Conservation (phyloP, 352 stramenopile species). For the Phytopythium cucurbitacearum region DNA sequence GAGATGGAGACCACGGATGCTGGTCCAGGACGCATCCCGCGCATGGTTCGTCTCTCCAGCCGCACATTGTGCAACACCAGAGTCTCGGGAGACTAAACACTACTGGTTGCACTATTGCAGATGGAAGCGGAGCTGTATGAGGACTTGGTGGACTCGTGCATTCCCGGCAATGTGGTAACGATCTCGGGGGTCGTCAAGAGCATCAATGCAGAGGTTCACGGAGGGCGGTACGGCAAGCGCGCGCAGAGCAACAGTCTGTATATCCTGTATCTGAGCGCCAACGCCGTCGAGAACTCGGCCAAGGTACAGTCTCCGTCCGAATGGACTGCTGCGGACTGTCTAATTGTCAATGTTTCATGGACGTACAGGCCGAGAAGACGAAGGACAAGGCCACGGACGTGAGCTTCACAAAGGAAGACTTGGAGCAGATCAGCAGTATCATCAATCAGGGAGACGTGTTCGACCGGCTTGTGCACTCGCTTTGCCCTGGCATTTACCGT, state of each 20-base stretch:
- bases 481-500: conserved; percentile 96
- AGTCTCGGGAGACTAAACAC: too few relatives aligned
- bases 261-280: conserved; percentile 92
- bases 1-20: conserved; percentile 91
- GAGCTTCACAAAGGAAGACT: conserved; percentile 88
- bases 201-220: conserved; percentile 92
- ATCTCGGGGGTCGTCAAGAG: conserved; percentile 93
- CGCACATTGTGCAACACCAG: too few relatives aligned
- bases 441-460: conserved; percentile 89
- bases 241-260: conserved; percentile 91
- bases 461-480: conserved; percentile 91
- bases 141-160: conserved; percentile 94
- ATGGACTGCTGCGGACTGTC: not conserved
- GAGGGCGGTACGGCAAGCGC: conserved; percentile 84
- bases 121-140: conserved; percentile 86
- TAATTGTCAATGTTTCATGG: not conserved
- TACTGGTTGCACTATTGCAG: conserved; percentile 19
- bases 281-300: conserved; percentile 82
- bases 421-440: conserved; percentile 89
- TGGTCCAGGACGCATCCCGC: conserved; percentile 80
- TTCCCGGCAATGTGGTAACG: conserved; percentile 94
- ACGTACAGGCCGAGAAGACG: conserved; percentile 23
- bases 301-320: conserved; percentile 22
- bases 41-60: conserved; percentile 42
- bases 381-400: conserved; percentile 56